Conservation (phyloP, 345 rosid genomes). For the Eutrema heterophyllum region DNA sequence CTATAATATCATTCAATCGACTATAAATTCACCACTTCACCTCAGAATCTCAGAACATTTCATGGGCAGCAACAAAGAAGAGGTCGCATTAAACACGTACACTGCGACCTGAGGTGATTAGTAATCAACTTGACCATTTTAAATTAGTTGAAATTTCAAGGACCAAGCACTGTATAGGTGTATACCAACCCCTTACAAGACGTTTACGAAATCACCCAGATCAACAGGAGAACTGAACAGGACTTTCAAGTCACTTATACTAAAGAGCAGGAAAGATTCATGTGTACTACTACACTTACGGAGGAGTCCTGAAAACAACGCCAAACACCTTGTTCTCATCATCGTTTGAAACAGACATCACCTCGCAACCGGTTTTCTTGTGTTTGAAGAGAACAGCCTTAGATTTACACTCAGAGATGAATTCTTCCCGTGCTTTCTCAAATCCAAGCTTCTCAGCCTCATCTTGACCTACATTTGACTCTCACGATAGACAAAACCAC, state of each 20-base stretch:
- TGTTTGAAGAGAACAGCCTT: slow-evolving; percentile 72
- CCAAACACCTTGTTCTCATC: slow-evolving; percentile 87
- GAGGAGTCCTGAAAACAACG: slow-evolving; percentile 86
- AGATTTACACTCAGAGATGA: slow-evolving; percentile 83
- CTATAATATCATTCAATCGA: background rate
- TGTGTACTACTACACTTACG: slow-evolving; percentile 41
- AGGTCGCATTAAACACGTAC: background rate
- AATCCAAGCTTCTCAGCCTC: slow-evolving; percentile 74
- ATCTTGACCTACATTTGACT: slow-evolving; percentile 40
- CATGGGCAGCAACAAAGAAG: background rate
- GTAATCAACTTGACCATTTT: background rate
- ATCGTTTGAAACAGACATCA: slow-evolving; percentile 83
- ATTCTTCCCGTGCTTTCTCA: slow-evolving; percentile 69
- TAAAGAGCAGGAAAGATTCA: background rate
- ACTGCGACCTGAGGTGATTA: background rate
- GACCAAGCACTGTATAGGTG: background rate
- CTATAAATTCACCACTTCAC: background rate
- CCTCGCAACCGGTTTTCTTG: slow-evolving; percentile 81
- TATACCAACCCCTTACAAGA: background rate
- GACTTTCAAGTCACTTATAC: background rate
- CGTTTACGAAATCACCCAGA: background rate
- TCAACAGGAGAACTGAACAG: background rate
- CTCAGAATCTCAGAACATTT: background rate
- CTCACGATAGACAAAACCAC: background rate
- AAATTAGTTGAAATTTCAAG: background rate